Percentiles rank a stretch among this genome's conserved stretches.
These are phyloP conservation scores for Pinus taeda DNA, from an alignment of 75 land plant species.

Conservation along the genomic window DNA sequence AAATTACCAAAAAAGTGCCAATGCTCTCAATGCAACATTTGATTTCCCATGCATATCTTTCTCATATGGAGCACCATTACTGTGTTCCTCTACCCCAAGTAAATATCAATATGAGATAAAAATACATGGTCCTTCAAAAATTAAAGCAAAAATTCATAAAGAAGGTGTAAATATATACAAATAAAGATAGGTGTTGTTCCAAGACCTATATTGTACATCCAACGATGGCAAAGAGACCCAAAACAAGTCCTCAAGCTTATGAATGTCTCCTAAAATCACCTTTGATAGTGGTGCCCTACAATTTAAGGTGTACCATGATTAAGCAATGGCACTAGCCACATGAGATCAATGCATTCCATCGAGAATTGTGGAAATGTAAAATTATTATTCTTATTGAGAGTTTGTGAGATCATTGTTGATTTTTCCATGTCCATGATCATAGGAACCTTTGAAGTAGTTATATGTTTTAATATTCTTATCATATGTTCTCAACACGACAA, in stretches of 20 bases:
- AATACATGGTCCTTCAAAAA: neutral
- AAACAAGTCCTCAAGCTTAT: neutral
- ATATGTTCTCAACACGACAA: slow-evolving; percentile 1
- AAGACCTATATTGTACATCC: neutral
- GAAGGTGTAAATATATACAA: neutral
- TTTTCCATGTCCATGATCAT: slow-evolving; percentile 13
- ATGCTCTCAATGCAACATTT: neutral
- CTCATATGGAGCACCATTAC: neutral
- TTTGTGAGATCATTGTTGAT: slow-evolving; percentile 19
- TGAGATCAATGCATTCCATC: neutral
- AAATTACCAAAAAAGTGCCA: neutral
- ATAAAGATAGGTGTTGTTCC: neutral
- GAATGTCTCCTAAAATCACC: neutral
- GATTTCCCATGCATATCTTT: slow-evolving; percentile 8
- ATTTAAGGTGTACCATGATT: neutral
- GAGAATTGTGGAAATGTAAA: neutral
- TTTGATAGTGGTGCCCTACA: neutral
- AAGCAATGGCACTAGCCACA: neutral
- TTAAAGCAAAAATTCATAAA: neutral
- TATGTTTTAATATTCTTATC: neutral
- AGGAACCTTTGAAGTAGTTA: slow-evolving; percentile 5
- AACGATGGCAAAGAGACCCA: neutral
- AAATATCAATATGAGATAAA: slow-evolving; percentile 1
- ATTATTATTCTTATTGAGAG: slow-evolving; percentile 16
- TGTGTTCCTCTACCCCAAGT: neutral